Percentiles rank a stretch among this genome's conserved stretches.
Evolutionary conservation across 2,329 filamentous ascomycete species (phyloP).

Genomic region (Colletotrichum sojae): DNA sequence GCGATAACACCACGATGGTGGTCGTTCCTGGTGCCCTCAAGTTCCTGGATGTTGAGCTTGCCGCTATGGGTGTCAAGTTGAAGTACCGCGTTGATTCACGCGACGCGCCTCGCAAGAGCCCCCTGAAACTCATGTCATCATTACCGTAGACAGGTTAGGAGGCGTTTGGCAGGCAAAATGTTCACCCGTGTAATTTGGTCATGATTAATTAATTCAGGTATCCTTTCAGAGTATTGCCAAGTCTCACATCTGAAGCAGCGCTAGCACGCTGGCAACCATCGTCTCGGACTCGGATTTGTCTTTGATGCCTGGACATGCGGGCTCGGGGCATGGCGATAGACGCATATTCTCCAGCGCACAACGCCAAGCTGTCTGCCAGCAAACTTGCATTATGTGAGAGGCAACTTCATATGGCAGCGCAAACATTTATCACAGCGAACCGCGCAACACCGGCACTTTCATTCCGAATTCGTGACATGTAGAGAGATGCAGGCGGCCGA

Average conservation of each 20-base stretch:
- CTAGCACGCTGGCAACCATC: too few relatives aligned
- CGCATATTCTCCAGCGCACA: neutral
- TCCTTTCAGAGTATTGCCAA: too few relatives aligned
- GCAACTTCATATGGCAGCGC: neutral
- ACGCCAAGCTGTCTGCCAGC: neutral
- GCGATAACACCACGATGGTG: constrained; percentile 90
- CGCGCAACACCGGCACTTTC: neutral
- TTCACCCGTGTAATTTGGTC: constrained; percentile 26
- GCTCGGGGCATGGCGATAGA: neutral
- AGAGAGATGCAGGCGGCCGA: constrained; percentile 15
- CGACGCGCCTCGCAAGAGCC: constrained; percentile 73
- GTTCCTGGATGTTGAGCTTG: constrained; percentile 94
- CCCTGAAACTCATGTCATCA: constrained; percentile 57
- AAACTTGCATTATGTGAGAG: neutral
- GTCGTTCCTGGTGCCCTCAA: constrained; percentile 93
- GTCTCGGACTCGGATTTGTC: too few relatives aligned
- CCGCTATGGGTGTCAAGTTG: constrained; percentile 95
- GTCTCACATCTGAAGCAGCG: too few relatives aligned
- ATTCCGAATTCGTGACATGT: neutral
- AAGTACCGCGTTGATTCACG: constrained; percentile 80
- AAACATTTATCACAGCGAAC: neutral
- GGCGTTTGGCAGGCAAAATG: constrained; percentile 38
- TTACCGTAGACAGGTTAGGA: constrained; percentile 38
- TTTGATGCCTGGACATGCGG: neutral
- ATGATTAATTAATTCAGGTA: constrained; percentile 9